phyloP scores from a whole-genome alignment of 495 filamentous ascomycete species.

The Penicillium subrubescens region DNA sequence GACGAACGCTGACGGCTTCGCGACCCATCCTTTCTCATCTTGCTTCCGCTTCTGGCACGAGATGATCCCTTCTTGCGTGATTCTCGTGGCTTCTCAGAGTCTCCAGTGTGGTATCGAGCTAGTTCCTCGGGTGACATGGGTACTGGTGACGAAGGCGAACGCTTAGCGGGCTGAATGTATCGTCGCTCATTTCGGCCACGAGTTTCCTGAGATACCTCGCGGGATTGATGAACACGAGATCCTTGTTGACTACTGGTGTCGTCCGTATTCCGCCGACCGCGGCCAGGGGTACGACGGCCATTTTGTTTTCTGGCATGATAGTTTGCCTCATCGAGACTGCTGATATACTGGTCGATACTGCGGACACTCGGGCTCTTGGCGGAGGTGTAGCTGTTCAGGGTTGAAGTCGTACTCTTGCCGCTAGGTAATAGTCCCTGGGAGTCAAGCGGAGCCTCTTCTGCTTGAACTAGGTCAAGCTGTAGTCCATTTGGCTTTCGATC shows the following conservation, averaged over 20 bases:
- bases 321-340: slow-evolving; percentile 77
- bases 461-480: slow-evolving; percentile 67
- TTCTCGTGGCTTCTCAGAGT: slow-evolving; percentile 45
- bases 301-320: slow-evolving; percentile 59
- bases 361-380: slow-evolving; percentile 58
- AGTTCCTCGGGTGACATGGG: slow-evolving; percentile 90
- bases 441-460: slow-evolving; percentile 42
- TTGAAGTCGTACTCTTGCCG: slow-evolving; percentile 50
- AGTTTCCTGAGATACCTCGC: slow-evolving; percentile 68
- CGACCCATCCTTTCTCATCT: slow-evolving; percentile 39
- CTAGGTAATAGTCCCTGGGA: slow-evolving; percentile 34
- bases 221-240: slow-evolving; percentile 46
- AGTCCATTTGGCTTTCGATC: slow-evolving; percentile 82
- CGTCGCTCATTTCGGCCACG: slow-evolving; percentile 65
- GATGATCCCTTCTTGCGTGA: slow-evolving; percentile 44
- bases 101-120: slow-evolving; percentile 56
- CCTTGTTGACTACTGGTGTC: slow-evolving; percentile 53
- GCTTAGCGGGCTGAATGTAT: slow-evolving; percentile 79
- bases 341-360: slow-evolving; percentile 84
- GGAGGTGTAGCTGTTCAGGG: slow-evolving; percentile 49
- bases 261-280: slow-evolving; percentile 55
- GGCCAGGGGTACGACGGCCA: slow-evolving; percentile 56
- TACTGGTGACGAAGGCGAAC: slow-evolving; percentile 85
- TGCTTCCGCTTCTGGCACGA: slow-evolving; percentile 40
- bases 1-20: slow-evolving; percentile 44